Base-by-base conservation (phyloP, 2,329 filamentous ascomycete genomes). In the Balansia obtecta region DNA sequence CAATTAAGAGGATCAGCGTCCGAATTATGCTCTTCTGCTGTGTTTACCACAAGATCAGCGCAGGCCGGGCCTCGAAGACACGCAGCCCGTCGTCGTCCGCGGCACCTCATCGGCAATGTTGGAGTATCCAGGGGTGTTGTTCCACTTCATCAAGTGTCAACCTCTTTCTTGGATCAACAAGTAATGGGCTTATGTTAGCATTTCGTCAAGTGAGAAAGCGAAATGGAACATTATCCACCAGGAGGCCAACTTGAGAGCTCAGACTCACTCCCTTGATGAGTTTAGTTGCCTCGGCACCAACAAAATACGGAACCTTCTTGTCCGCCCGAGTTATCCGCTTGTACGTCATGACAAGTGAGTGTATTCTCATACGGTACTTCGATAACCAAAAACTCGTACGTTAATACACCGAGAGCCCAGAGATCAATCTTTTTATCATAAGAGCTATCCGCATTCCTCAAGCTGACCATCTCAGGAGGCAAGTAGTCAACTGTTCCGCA, bases 401-500 rank as follows among this genome's bases (percentile, higher is more conserved):
- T 56, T 52, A 61, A 45, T 10, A 61, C 59, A 2, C 59, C 59
- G 11, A 61, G 47, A 10, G 56, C 47, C 58, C 58, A 61, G 27
- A 53, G 49, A 39, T 60, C 59, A 5, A 61, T 53, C 7, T 48
- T 50, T 15, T 55, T 45, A 15, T 49, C 45, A 38, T 61, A 59
- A 20, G 37, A 50, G 3, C 37, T 32, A 6, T 46, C 45, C 7
- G 44, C 22, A 11, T 40, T 49, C 11, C 40, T 46, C 40, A 46
- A 16, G 18, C 18, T 42, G 8, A 59, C 30, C 59, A 63, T 62
- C 49, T 63, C 61, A 2, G 61, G 61, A 11, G 59, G 60, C 18
- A 63, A 46, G 45, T 61, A 62, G 51, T 62, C 61, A 1, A 63
- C 49, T 3, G 61, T 63, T 6, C 60, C 61, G 32, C 61, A 63